phyloP scores from a whole-genome alignment of 306 rosid genomes.

The Ammopiptanthus mongolicus region DNA sequence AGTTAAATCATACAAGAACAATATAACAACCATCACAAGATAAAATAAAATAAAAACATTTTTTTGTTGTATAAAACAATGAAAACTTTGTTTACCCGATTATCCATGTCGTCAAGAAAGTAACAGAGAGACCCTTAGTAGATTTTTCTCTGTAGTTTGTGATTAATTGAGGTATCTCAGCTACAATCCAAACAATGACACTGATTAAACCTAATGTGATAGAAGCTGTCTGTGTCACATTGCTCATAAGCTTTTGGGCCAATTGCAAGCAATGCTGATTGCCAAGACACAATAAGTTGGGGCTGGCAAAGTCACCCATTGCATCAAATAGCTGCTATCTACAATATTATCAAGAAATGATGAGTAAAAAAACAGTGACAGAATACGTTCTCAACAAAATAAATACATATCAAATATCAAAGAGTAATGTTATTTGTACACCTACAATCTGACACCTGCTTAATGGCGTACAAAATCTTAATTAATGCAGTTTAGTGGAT shows the following conservation, averaged over 20 bases:
- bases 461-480: no score
- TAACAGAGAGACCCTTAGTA: conserved; percentile 51
- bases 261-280: conserved; percentile 41
- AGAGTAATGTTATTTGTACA: no score
- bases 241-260: conserved; percentile 31
- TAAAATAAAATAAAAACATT: background rate
- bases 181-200: conserved; percentile 53
- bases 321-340: background rate
- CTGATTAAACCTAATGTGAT: conserved; percentile 48
- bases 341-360: background rate
- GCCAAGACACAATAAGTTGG: conserved; percentile 30
- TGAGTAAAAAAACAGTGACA: background rate
- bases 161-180: conserved; percentile 75
- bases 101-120: conserved; percentile 70
- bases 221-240: conserved; percentile 36
- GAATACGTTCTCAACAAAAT: background rate
- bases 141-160: conserved; percentile 58
- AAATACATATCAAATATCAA: background rate
- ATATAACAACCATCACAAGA: background rate
- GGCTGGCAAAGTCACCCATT: conserved; percentile 20
- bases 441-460: no score
- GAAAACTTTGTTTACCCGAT: conserved; percentile 42
- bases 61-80: background rate
- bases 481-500: no score
- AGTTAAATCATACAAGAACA: background rate